A percentile compares a stretch with the other conserved stretches of the same genome.
Evolutionary conservation across 768 basidiomycete species (phyloP).

Genomic region (Tricholoma hemisulphureum): DNA sequence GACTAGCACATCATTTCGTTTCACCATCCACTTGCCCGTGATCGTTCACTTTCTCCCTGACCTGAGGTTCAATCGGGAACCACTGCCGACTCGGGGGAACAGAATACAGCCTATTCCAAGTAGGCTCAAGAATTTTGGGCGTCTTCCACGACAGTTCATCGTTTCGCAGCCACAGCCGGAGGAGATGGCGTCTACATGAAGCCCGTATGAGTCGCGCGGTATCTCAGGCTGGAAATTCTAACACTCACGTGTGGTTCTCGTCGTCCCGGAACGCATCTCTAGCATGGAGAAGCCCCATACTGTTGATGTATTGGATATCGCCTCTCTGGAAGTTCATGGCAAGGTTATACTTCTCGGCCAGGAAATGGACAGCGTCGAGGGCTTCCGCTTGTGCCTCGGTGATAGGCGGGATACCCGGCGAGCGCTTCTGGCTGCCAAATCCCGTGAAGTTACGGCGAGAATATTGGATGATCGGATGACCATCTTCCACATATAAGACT

Average conservation of each 20-base stretch:
- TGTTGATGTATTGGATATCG: conserved; percentile 51
- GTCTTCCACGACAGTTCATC: conserved; percentile 47
- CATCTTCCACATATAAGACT: conserved; percentile 39
- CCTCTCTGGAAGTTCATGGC: conserved; percentile 47
- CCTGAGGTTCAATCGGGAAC: conserved; percentile 44
- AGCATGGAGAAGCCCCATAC: conserved; percentile 42
- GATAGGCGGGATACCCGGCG: conserved; percentile 42
- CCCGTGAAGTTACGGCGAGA: conserved; percentile 46
- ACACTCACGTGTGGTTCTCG: conserved; percentile 38
- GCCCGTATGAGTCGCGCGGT: not conserved
- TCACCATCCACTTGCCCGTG: too few species aligned
- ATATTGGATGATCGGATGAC: conserved; percentile 44
- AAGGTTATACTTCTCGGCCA: conserved; percentile 42
- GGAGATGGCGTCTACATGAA: conserved; percentile 42
- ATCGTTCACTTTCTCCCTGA: conserved; percentile 38
- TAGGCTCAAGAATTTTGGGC: conserved; percentile 36
- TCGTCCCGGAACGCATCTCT: conserved; percentile 44
- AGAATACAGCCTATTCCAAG: conserved; percentile 41
- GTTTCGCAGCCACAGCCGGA: conserved; percentile 47
- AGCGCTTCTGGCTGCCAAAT: conserved; percentile 35
- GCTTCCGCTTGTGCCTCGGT: conserved; percentile 51
- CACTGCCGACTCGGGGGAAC: conserved; percentile 40
- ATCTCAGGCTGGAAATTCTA: not conserved
- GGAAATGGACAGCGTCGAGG: conserved; percentile 43
- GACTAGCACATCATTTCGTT: too few species aligned